Evolutionary conservation across 345 rosid genomes (phyloP).

Genomic region (Mallotus nudiflorus): DNA sequence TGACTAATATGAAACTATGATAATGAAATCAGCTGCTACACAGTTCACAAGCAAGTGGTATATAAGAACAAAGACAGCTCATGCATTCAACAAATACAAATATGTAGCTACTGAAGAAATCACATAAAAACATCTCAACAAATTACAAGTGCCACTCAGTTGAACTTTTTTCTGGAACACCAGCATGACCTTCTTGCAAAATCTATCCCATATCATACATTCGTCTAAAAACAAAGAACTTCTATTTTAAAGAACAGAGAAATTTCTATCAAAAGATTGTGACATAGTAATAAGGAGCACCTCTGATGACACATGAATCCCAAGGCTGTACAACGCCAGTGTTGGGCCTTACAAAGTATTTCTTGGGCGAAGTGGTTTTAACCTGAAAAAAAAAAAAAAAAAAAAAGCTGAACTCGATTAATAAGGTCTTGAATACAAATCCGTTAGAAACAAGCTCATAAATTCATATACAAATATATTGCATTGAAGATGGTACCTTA

Average conservation of each 20-base stretch:
- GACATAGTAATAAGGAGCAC: conserved; percentile 33
- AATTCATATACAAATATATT: not conserved
- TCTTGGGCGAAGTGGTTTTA: conserved; percentile 95
- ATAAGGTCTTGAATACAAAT: not conserved
- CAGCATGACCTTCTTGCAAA: not conserved
- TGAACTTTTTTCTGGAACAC: not conserved
- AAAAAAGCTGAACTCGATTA: not conserved
- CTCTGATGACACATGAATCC: conserved; percentile 73
- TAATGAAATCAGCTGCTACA: conserved; percentile 3
- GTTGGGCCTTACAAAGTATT: conserved; percentile 97
- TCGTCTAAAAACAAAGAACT: not conserved
- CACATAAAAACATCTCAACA: not conserved
- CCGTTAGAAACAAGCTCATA: not conserved
- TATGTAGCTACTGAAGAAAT: not conserved
- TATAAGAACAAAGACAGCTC: not conserved
- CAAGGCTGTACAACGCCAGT: conserved; percentile 80
- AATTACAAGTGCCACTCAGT: not conserved
- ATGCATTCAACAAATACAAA: not conserved
- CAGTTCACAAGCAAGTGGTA: not conserved
- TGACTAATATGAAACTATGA: not conserved
- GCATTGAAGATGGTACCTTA: conserved; percentile 45
- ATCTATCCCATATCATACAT: not conserved
- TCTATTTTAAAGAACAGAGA: not conserved
- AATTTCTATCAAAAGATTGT: not conserved
- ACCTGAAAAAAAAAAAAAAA: conserved; percentile 47